Conservation (phyloP, 306 rosid genomes). For the Arachis stenosperma region DNA sequence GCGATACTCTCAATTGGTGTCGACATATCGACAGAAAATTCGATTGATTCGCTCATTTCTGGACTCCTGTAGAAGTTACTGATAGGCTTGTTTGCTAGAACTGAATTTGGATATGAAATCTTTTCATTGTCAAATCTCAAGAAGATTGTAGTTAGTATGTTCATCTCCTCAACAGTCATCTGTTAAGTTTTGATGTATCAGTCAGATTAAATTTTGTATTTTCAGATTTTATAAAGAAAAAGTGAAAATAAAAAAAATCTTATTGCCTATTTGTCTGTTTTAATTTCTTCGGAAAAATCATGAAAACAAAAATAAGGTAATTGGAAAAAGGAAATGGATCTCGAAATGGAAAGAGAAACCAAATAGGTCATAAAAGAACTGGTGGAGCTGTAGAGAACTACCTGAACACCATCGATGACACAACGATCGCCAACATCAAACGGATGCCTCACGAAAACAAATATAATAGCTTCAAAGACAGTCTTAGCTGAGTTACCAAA, state of each 20-base stretch:
- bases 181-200: slow-evolving; percentile 42
- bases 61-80: slow-evolving; percentile 92
- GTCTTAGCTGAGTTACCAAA: slow-evolving; percentile 81
- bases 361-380: background rate
- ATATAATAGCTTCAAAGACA: slow-evolving; percentile 83
- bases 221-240: too few relatives aligned
- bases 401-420: slow-evolving; percentile 90
- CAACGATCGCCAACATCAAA: slow-evolving; percentile 92
- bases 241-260: too few relatives aligned
- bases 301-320: too few relatives aligned
- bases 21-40: slow-evolving; percentile 67
- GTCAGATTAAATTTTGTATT: slow-evolving; percentile 9
- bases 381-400: slow-evolving; percentile 42
- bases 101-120: slow-evolving; percentile 82
- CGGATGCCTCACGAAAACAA: slow-evolving; percentile 89
- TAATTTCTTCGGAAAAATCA: too few relatives aligned
- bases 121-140: slow-evolving; percentile 83
- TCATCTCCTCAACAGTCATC: slow-evolving; percentile 95
- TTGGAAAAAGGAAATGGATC: too few relatives aligned
- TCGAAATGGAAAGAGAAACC: background rate
- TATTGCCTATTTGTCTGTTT: too few relatives aligned
- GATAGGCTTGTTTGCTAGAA: slow-evolving; percentile 77
- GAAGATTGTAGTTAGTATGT: slow-evolving; percentile 76
- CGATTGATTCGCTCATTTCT: slow-evolving; percentile 75
- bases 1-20: slow-evolving; percentile 75